Conservation (phyloP, 768 basidiomycete species). For the Pulveroboletus frians region DNA sequence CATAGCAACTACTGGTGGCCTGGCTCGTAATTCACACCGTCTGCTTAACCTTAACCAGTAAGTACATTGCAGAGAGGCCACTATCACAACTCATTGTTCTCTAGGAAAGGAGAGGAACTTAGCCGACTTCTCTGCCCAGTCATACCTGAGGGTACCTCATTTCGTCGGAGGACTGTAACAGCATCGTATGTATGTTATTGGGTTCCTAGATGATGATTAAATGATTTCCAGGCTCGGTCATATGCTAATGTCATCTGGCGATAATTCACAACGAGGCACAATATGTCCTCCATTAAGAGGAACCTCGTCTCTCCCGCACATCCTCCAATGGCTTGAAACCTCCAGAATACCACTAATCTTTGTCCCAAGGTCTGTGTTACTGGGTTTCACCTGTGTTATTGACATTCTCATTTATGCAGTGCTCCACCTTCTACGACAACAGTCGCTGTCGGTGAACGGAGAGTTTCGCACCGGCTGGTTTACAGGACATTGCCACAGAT, state of each 20-base stretch:
- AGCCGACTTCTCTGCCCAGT: conserved; percentile 7
- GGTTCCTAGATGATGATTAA: conserved; percentile 2
- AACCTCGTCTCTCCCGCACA: conserved; percentile 34
- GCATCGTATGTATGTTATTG: conserved; percentile 35
- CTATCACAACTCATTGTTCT: conserved; percentile 6
- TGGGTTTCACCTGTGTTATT: not conserved
- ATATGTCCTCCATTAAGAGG: conserved; percentile 48
- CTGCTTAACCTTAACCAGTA: conserved; percentile 37
- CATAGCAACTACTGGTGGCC: conserved; percentile 33
- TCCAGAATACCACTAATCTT: conserved; percentile 37
- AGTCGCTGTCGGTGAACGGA: conserved; percentile 28
- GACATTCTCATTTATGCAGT: conserved; percentile 25
- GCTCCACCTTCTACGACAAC: conserved; percentile 35
- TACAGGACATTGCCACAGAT: conserved; percentile 37
- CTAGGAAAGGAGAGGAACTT: conserved; percentile 17
- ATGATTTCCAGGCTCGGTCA: conserved; percentile 49
- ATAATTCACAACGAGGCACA: conserved; percentile 31
- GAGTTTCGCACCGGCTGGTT: conserved; percentile 41
- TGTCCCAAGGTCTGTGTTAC: conserved; percentile 43
- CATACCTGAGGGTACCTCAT: not conserved
- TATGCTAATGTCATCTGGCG: conserved; percentile 42
- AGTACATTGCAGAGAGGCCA: conserved; percentile 6
- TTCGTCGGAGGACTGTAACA: conserved; percentile 24
- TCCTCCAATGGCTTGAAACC: conserved; percentile 43
- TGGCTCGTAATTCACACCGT: conserved; percentile 33